A percentile compares a stretch with the other conserved stretches of the same genome.
Conservation (phyloP, 352 stramenopile genomes). For the Phytophthora foliorum region DNA sequence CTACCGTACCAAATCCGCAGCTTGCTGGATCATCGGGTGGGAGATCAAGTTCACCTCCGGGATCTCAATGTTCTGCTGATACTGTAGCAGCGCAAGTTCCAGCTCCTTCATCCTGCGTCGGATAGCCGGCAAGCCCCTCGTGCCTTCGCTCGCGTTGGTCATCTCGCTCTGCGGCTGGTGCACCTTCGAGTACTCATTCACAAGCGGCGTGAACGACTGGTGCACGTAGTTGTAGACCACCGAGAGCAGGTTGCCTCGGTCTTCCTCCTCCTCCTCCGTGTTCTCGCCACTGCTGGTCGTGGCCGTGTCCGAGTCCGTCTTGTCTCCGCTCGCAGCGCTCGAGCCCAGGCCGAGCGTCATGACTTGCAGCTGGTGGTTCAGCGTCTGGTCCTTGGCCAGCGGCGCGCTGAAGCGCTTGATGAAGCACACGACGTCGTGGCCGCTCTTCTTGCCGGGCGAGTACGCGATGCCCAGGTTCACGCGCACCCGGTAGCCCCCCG, state of each 20-base stretch:
- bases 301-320: conserved; percentile 38
- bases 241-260: conserved; percentile 75
- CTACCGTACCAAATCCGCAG: conserved; percentile 55
- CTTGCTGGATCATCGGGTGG: conserved; percentile 88
- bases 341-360: conserved; percentile 86
- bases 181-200: conserved; percentile 89
- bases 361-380: conserved; percentile 88
- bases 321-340: conserved; percentile 34
- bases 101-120: conserved; percentile 94
- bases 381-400: conserved; percentile 69
- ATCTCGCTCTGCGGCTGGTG: conserved; percentile 80
- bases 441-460: conserved; percentile 60
- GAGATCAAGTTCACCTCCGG: conserved; percentile 93
- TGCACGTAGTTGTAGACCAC: conserved; percentile 93
- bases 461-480: conserved; percentile 89
- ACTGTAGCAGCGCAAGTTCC: conserved; percentile 94
- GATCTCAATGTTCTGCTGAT: conserved; percentile 96
- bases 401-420: conserved; percentile 85
- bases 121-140: conserved; percentile 84
- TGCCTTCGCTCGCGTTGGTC: conserved; percentile 69
- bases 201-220: conserved; percentile 87
- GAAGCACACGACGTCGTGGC: conserved; percentile 87
- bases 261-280: conserved; percentile 71
- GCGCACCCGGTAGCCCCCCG: conserved; percentile 49
- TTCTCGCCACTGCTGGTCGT: conserved; percentile 58